Evolutionary conservation across 139 green algal species (phyloP), one percentile per base, ranked within the genome.

Genomic region (Tetraselmis chui): DNA sequence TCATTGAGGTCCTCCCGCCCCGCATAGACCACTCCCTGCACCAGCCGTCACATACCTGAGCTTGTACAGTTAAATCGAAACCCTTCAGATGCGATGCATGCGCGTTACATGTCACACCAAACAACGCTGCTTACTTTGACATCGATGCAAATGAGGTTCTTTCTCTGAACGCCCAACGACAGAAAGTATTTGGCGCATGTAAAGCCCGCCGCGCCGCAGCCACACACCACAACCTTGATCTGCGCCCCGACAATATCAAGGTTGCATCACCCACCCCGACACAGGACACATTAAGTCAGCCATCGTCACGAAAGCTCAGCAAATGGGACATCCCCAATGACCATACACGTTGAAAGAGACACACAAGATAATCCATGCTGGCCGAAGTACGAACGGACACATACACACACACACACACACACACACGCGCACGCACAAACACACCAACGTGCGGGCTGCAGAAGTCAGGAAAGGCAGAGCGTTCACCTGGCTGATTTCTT

Each of bases 181-280:
- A 90, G 45, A 59, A 87, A 85, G 45, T 88, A 79, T 79, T 87
- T 85, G 32, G 84, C 82, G 59, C 84, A 86, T 1, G 84, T 83
- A 59, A 86, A 85, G 1, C 81, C 87, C 23, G 87, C 85, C 28
- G 84, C 87, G n/a, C 87, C 85, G 58, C 82, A 86, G 28, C 87
- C 87, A 28, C 80, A 85, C 23, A 85, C 80, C 5, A 87, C 83
- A 2, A 90, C 79, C 31, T 30, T 78, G 31, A 67, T 67, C 45
- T 67, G 45, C 45, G n/a, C n/a, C n/a, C n/a, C n/a, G n/a, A n/a
- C n/a, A n/a, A n/a, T n/a, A n/a, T n/a, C n/a, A n/a, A n/a, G n/a
- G n/a, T n/a, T n/a, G n/a, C n/a, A n/a, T n/a, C n/a, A n/a, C n/a
- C n/a, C n/a, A n/a, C n/a, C n/a, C n/a, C n/a, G n/a, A n/a, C n/a